phyloP scores from a whole-genome alignment of 495 filamentous ascomycete genomes.

The Podospora pseudopauciseta region DNA sequence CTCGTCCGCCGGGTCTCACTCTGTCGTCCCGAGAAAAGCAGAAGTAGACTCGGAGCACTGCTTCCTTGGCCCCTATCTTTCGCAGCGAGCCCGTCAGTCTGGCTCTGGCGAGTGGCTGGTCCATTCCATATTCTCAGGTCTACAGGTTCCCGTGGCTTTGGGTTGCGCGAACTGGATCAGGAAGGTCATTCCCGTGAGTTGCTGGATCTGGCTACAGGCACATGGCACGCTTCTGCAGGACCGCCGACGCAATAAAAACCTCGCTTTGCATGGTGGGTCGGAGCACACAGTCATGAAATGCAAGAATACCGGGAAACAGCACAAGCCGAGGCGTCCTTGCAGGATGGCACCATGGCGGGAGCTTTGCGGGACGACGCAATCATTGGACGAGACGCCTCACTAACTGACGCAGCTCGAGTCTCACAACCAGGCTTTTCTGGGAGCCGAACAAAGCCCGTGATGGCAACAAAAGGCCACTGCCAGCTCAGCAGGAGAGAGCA shows the following conservation, averaged over 20 bases:
- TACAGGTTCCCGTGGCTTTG: neutral
- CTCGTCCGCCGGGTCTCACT: neutral
- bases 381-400: conserved; percentile 11
- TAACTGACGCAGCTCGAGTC: conserved; percentile 17
- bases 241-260: neutral
- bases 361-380: neutral
- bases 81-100: too few species aligned
- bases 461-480: conserved; percentile 4
- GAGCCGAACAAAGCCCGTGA: neutral
- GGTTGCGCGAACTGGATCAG: neutral
- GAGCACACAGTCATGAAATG: neutral
- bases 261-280: too few species aligned
- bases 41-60: neutral
- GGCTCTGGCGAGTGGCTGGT: too few species aligned
- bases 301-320: neutral
- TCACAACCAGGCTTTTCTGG: conserved; percentile 8
- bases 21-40: neutral
- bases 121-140: neutral
- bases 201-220: neutral
- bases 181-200: neutral
- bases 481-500: neutral
- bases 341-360: neutral
- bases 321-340: neutral
- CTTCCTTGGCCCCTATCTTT: neutral
- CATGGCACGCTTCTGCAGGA: neutral